Evolutionary conservation across 192 early-diverging fungal species (phyloP), one percentile per base, ranked within the genome.

Genomic region (Backusella tarrabulga): DNA sequence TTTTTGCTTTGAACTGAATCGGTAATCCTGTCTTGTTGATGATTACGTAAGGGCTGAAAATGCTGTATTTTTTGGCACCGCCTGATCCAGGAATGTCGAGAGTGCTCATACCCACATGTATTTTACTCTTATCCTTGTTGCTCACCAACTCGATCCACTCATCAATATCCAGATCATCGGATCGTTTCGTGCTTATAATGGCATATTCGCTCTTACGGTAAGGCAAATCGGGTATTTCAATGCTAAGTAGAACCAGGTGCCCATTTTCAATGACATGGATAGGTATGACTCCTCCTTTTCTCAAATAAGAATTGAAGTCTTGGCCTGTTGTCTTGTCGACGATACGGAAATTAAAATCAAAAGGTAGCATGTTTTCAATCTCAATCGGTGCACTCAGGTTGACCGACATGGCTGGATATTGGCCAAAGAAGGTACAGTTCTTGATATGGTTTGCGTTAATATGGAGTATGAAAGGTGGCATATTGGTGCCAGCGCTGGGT

Each of bases 331-430:
- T 87, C 73, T 92, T 91, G 79, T 97, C 96, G 67, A 90, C 82
- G 14, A 99, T 88, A n/a, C 84, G 85, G 68, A 95, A 94, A 21
- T 89, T 87, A 77, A 96, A 85, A 71, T 95, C 89, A 80, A 93
- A 98, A 0, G 98, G 98, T 36, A 99, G 84, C 26, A 98, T 83
- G 76, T 99, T 99, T 86, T 99, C 98, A 34, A 99, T 87, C 84
- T 95, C 93, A 14, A 95, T 85, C 15, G 94, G 94, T 34, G 93
- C 90, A 52, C 88, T 91, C 76, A 95, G 80, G 4, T 90, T 90
- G 71, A 95, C 89, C 4, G 88, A 83, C 90, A 93, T 94, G 76
- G 92, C 93, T 40, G 97, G 96, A 68, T 95, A 95, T 11, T 82
- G 75, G 12, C 83, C 84, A 38, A 79, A 75, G 8, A 87, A 69